Evolutionary conservation across 1,284 basidiomycete species (phyloP).

Genomic region (Moniliophthora roreri): DNA sequence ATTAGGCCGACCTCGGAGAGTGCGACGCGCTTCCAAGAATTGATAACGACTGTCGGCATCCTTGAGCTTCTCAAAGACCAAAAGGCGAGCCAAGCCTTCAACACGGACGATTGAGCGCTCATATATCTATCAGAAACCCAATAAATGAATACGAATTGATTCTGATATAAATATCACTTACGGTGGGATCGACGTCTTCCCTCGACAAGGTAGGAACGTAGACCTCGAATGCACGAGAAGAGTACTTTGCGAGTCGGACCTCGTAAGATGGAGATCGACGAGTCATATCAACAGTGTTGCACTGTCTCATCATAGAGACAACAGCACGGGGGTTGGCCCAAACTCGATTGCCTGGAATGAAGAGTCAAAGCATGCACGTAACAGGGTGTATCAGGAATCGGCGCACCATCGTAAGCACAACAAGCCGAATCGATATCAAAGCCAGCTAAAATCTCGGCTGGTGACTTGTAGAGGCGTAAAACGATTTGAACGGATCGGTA

Average conservation of each 20-base stretch:
- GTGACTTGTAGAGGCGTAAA: slow-evolving; percentile 53
- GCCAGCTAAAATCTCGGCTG: slow-evolving; percentile 60
- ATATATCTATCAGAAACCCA: slow-evolving; percentile 43
- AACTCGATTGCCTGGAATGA: slow-evolving; percentile 38
- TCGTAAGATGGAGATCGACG: slow-evolving; percentile 65
- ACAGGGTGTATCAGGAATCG: neutral
- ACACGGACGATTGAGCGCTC: slow-evolving; percentile 55
- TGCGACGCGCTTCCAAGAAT: slow-evolving; percentile 45
- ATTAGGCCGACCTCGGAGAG: slow-evolving; percentile 46
- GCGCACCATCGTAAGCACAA: slow-evolving; percentile 50
- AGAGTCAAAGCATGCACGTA: neutral
- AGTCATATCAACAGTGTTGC: slow-evolving; percentile 58
- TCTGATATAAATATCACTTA: slow-evolving; percentile 23
- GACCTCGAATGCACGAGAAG: slow-evolving; percentile 51
- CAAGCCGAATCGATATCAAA: slow-evolving; percentile 64
- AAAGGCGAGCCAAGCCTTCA: slow-evolving; percentile 55
- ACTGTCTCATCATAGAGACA: slow-evolving; percentile 58
- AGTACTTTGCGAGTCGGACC: slow-evolving; percentile 56
- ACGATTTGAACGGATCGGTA: slow-evolving; percentile 61
- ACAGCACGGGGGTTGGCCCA: slow-evolving; percentile 57
- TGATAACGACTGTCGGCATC: slow-evolving; percentile 39
- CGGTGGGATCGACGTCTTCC: slow-evolving; percentile 54
- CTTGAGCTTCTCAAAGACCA: slow-evolving; percentile 55
- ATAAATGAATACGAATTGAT: neutral
- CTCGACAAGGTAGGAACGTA: slow-evolving; percentile 51